Evolutionary conservation across 768 basidiomycete genomes (phyloP), one percentile per base, ranked within the genome.

Genomic region (Russula ochroleuca): DNA sequence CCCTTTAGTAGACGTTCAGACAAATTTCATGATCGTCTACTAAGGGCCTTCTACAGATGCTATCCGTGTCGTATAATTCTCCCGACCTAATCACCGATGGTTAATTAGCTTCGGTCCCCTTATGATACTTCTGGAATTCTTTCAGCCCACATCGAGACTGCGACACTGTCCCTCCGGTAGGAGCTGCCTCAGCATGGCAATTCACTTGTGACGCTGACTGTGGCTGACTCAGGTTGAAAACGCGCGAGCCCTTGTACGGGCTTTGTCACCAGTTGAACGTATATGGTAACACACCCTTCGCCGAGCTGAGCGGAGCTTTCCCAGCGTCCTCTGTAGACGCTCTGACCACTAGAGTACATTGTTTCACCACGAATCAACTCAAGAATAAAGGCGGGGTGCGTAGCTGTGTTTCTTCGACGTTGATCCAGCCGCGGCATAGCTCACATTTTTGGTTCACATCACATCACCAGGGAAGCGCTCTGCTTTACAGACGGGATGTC

Each of bases 281-380:
- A 77, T 77, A 80, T 23, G 81, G 79, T 33, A 74, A 77, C 40
- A 79, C 80, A 48, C 81, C 80, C 2, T 84, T 90, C 64, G 78
- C 78, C 38, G 76, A 83, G 54, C 78, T 92, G 15, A 74, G 75
- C 57, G 89, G 89, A 8, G 72, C 76, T 6, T 78, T 86, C 59
- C 84, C 83, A 3, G 69, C 81, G 59, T 57, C 71, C 21, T 69
- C 71, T 56, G 45, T 59, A 60, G 19, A 69, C 71, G 58, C 23
- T 48, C 75, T 78, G 31, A 72, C 70, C 21, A 41, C 65, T 53
- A 69, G 65, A 28, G 53, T 77, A 56, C 71, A 72, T 61, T 75
- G 79, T 67, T 79, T 85, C 62, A 84, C 85, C 5, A 70, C 72
- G 54, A 68, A 40, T 55, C 59, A 21, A 37, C n/a, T 28, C 4